These are phyloP conservation scores for Trichophyton equinum DNA, from an alignment of 2,329 filamentous ascomycete species.

Conservation along the genomic window DNA sequence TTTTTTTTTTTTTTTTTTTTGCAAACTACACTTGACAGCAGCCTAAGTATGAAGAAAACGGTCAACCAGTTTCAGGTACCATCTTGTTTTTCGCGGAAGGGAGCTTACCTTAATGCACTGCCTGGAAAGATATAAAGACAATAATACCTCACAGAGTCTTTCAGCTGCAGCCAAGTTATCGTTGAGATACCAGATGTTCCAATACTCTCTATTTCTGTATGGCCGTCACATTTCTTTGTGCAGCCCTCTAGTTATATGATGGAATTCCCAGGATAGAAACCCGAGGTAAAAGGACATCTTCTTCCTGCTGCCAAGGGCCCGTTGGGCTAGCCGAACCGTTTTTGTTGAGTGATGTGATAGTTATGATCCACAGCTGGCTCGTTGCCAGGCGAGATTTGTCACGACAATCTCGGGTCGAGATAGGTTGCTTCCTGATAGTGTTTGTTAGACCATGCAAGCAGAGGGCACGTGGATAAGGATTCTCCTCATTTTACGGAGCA, in stretches of 20 bases:
- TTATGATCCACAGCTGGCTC: not conserved
- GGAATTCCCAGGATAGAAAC: not conserved
- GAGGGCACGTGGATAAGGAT: not conserved
- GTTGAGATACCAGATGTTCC: not conserved
- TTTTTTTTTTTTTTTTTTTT: not conserved
- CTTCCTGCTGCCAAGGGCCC: not conserved
- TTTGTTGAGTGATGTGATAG: not conserved
- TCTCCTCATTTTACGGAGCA: not conserved
- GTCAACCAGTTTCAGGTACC: not conserved
- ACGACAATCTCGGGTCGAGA: not conserved
- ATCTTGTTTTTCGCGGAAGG: not conserved
- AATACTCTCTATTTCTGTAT: not conserved
- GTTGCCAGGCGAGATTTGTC: not conserved
- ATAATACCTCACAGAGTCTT: not conserved
- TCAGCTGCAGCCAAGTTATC: not conserved
- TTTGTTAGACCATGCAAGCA: not conserved
- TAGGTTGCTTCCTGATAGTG: not conserved
- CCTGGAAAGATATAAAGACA: not conserved
- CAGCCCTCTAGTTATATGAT: not conserved
- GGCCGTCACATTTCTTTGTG: not conserved
- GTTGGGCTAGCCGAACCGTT: not conserved
- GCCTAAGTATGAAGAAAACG: not conserved
- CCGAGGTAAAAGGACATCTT: not conserved
- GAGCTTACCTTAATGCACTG: not conserved
- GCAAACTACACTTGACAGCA: not conserved